These are phyloP conservation scores for Leccinum huronense DNA, from an alignment of 1,284 basidiomycete genomes.

Conservation along the genomic window DNA sequence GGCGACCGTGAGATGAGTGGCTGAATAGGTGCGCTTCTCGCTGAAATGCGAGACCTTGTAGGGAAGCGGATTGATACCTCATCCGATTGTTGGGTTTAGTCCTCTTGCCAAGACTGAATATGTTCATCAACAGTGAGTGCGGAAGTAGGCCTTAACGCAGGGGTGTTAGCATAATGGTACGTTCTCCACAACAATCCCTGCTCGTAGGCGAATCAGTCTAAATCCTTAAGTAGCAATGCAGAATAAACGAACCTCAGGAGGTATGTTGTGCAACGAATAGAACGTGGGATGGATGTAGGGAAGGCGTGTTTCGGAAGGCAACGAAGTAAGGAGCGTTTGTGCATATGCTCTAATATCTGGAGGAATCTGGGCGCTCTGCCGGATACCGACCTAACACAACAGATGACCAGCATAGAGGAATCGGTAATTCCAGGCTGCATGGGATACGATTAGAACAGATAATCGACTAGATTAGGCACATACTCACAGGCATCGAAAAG, in stretches of 20 bases:
- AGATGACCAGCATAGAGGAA: constrained; percentile 91
- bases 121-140: too few species aligned
- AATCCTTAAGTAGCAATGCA: neutral
- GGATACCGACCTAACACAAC: constrained; percentile 72
- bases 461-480: neutral
- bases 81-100: too few species aligned
- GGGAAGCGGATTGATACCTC: too few species aligned
- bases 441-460: constrained; percentile 1
- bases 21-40: too few species aligned
- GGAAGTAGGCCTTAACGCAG: constrained; percentile 43
- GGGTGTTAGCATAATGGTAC: constrained; percentile 82
- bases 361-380: constrained; percentile 95
- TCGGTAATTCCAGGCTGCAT: constrained; percentile 77
- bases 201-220: constrained; percentile 41
- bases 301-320: constrained; percentile 88
- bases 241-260: constrained; percentile 64
- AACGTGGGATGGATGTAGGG: constrained; percentile 95
- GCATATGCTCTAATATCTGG: constrained; percentile 96
- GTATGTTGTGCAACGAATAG: constrained; percentile 97
- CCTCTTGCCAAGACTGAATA: too few species aligned
- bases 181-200: constrained; percentile 77
- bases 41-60: too few species aligned
- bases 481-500: constrained; percentile 82
- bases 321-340: constrained; percentile 86
- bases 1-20: too few species aligned